Percentiles rank a stretch among this genome's conserved stretches.
These are phyloP conservation scores for Pyricularia pennisetigena DNA, from an alignment of 2,329 filamentous ascomycete species.

Conservation along the genomic window DNA sequence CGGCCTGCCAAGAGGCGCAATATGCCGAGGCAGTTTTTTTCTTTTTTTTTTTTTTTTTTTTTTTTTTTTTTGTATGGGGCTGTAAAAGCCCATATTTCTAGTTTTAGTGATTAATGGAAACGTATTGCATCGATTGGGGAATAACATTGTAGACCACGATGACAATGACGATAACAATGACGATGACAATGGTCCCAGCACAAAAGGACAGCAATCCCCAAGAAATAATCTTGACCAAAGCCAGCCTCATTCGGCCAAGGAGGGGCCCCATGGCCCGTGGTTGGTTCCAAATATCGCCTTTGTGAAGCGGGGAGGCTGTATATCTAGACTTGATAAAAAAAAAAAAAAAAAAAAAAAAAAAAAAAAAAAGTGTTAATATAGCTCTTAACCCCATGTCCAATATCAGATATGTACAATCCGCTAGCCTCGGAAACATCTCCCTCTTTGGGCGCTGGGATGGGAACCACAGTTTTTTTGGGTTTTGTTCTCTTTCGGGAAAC, in stretches of 20 bases:
- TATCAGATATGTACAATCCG: not conserved
- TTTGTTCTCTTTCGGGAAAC: not conserved
- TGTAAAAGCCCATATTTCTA: too few species aligned
- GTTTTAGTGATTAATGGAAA: too few species aligned
- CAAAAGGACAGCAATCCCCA: not conserved
- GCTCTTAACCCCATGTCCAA: not conserved
- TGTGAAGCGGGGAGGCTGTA: not conserved
- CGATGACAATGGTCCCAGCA: too few species aligned
- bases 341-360: not conserved
- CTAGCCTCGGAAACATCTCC: not conserved
- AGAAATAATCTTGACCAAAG: not conserved
- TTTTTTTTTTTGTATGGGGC: too few species aligned
- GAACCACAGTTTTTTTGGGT: not conserved
- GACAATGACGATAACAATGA: too few species aligned
- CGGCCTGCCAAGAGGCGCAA: not conserved
- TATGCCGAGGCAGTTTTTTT: not conserved
- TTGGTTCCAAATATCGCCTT: not conserved
- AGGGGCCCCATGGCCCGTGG: too few species aligned
- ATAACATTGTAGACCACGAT: too few species aligned
- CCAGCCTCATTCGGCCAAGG: not conserved
- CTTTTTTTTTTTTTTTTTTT: too few species aligned
- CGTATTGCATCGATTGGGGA: too few species aligned
- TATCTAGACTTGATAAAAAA: not conserved
- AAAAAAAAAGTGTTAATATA: too few species aligned
- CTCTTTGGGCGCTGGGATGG: not conserved